These are phyloP conservation scores for Suillus decipiens DNA, from an alignment of 768 basidiomycete genomes.

Conservation along the genomic window DNA sequence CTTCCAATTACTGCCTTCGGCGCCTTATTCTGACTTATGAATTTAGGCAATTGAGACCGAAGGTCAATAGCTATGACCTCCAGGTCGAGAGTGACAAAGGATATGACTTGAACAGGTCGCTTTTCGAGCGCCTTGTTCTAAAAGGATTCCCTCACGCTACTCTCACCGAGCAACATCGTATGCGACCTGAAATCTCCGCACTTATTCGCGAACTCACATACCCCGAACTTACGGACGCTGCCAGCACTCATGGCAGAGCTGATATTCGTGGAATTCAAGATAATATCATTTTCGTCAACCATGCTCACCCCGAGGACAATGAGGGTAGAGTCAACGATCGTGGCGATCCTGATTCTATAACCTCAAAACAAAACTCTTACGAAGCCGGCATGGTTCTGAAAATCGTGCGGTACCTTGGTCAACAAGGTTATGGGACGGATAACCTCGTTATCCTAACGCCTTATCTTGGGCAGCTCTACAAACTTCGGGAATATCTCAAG, in stretches of 20 bases:
- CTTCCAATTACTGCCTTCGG: slow-evolving; percentile 8
- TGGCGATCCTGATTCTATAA: slow-evolving; percentile 42
- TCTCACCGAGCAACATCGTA: slow-evolving; percentile 57
- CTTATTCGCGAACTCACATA: slow-evolving; percentile 60
- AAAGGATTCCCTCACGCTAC: slow-evolving; percentile 57
- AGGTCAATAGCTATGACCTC: slow-evolving; percentile 58
- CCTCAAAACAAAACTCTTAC: slow-evolving; percentile 56
- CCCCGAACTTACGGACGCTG: slow-evolving; percentile 55
- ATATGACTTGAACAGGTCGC: slow-evolving; percentile 58
- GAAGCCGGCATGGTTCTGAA: slow-evolving; percentile 62
- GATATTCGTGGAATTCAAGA: slow-evolving; percentile 51
- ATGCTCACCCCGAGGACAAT: slow-evolving; percentile 53
- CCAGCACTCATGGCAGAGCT: slow-evolving; percentile 45
- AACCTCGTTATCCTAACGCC: slow-evolving; percentile 62
- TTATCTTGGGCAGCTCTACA: slow-evolving; percentile 59
- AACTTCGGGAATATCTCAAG: slow-evolving; percentile 43
- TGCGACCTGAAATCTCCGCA: slow-evolving; percentile 65
- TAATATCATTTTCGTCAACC: slow-evolving; percentile 60
- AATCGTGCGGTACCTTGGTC: slow-evolving; percentile 59
- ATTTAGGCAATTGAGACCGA: slow-evolving; percentile 62
- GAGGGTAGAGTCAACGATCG: slow-evolving; percentile 37
- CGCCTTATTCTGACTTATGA: neutral
- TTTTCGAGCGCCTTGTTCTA: slow-evolving; percentile 63
- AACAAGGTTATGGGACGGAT: slow-evolving; percentile 62
- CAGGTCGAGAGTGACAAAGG: slow-evolving; percentile 67